Evolutionary conservation across 2,329 filamentous ascomycete genomes (phyloP), one percentile per base, ranked within the genome.

Genomic region (Sporothrix humicola): DNA sequence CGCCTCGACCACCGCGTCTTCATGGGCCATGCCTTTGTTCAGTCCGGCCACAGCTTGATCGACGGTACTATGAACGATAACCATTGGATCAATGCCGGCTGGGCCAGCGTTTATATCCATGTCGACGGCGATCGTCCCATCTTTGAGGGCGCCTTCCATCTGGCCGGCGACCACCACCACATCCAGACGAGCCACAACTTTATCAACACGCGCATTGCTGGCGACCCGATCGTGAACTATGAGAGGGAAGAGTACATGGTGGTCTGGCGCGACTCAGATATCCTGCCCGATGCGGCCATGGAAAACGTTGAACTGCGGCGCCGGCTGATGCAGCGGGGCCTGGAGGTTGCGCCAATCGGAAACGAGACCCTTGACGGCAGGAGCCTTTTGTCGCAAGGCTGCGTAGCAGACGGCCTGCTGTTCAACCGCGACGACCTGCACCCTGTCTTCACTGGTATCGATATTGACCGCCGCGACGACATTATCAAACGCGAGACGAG

Each of bases 201-300:
- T 79, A 86, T 89, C 79, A 86, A 89, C 76, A 94, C 93, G 63
- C 91, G 89, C 79, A 89, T 93, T 75, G 81, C 84, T 26, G 84
- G 90, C 61, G 96, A 99, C 80, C 93, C 94, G 1, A 84, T 87
- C 37, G 81, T 93, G 8, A 83, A 87, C 15, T 82, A 84, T 63
- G 85, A 84, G 23, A 78, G 79, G 4, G 87, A 90, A 46, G 93
- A 97, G 75, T 92, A 89, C 79, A 96, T 99, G 95, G 87, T 98
- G 50, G 87, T 98, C 0, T 98, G 93, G 87, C 89, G 95, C 76
- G 95, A 98, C 80, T 97, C 94, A 42, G 96, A 99, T 81, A 89
- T 98, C 79, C 81, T 84, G 46, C 78, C 81, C 20, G 78, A 80
- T 13, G 56, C 54, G 13, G 69, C 78, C 75, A 79, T 79, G n/a